Evolutionary conservation across 345 rosid genomes (phyloP), one percentile per base, ranked within the genome.

Genomic region (Psidium guajava): DNA sequence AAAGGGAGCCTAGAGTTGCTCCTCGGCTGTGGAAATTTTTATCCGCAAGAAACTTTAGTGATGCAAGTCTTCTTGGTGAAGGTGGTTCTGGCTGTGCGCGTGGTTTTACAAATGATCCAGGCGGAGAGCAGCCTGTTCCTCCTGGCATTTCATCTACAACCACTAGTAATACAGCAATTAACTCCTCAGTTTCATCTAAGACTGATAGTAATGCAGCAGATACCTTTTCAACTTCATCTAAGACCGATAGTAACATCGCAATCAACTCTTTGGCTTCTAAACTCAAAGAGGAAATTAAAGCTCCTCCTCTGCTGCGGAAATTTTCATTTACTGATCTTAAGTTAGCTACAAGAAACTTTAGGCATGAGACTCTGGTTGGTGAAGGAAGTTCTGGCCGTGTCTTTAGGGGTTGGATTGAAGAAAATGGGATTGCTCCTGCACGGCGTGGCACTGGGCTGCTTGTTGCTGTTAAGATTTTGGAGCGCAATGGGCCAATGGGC

Each of bases 331-430:
- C 28, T 2, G 86, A 85, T n/a, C 54, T 85, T 28, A 42, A 54
- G 73, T 53, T 32, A 16, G 83, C 83, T 42, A 85, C 86, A 1
- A 25, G 27, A 36, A 77, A 85, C 1, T 85, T 77, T n/a, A 40
- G 83, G 20, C 74, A 0, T 2, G 47, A 75, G 25, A 12, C n/a
- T 28, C 28, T 85, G 74, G 74, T 77, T 1, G 74, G 83, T 24
- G 21, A 21, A 52, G 83, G 55, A 10, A 28, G 83, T 11, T 77
- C 25, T 56, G 11, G 44, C 32, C 0, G 55, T 27, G 86, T 85
- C 6, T 77, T 74, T 51, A 75, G 54, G 83, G 86, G 86, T 32
- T 85, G 69, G 74, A 5, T 85, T 32, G 54, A 54, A 28, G 84
- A 82, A 54, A 82, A 82, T 8, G 3, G 83, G 42, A 52, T 1